Evolutionary conservation across 2,329 filamentous ascomycete species (phyloP).

Genomic region (Rhynchosporium agropyri): DNA sequence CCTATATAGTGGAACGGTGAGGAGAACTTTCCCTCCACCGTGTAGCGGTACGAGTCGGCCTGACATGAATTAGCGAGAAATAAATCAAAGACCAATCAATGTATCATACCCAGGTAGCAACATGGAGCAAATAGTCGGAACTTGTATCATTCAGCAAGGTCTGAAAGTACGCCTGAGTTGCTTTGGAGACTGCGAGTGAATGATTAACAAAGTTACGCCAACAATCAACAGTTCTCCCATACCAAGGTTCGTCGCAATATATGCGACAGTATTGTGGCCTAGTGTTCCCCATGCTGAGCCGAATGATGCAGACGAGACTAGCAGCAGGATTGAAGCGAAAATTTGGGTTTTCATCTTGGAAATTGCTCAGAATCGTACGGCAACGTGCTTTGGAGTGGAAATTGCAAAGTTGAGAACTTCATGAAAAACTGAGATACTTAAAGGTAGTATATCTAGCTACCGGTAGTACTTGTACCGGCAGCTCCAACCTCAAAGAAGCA

Average conservation of each 20-base stretch:
- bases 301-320: constrained; percentile 26
- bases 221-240: background rate
- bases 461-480: too few relatives aligned
- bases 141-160: constrained; percentile 57
- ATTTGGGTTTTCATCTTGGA: constrained; percentile 27
- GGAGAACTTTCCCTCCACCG: constrained; percentile 62
- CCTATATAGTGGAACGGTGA: constrained; percentile 66
- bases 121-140: constrained; percentile 60
- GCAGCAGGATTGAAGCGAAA: constrained; percentile 22
- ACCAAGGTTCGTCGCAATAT: constrained; percentile 60
- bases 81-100: background rate
- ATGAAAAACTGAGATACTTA: too few relatives aligned
- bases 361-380: background rate
- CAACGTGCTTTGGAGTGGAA: too few relatives aligned
- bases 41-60: constrained; percentile 63
- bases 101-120: constrained; percentile 58
- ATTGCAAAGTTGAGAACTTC: too few relatives aligned
- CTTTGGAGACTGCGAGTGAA: constrained; percentile 48
- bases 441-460: too few relatives aligned
- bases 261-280: constrained; percentile 67
- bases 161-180: constrained; percentile 61
- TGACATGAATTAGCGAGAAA: constrained; percentile 2
- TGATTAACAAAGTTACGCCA: too few relatives aligned
- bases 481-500: too few relatives aligned
- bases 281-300: constrained; percentile 46